Evolutionary conservation across 2,329 filamentous ascomycete genomes (phyloP).

Genomic region (Stemphylium lycopersici): DNA sequence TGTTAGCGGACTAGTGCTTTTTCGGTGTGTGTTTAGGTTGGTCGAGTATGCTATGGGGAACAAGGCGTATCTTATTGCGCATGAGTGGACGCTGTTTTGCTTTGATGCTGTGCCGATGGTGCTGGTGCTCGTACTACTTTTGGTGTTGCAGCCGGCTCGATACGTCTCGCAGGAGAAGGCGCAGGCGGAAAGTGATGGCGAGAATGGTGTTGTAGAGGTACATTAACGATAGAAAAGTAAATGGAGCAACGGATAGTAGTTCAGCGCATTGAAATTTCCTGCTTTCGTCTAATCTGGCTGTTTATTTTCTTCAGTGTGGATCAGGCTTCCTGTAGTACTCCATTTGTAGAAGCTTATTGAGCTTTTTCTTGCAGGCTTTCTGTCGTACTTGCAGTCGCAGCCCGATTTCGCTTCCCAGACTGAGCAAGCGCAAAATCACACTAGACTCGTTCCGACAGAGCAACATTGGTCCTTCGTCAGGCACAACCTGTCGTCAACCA

Average conservation of each 20-base stretch:
- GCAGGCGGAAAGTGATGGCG: neutral
- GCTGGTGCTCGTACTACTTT: slow-evolving; percentile 50
- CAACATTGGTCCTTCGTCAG: no score
- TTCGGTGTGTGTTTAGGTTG: slow-evolving; percentile 58
- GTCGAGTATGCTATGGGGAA: slow-evolving; percentile 58
- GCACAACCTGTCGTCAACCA: neutral
- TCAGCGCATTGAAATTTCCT: neutral
- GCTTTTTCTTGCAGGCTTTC: no score
- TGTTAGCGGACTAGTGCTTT: slow-evolving; percentile 56
- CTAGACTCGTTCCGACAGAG: no score
- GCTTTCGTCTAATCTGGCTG: no score
- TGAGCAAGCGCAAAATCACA: no score
- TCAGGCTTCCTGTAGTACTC: no score
- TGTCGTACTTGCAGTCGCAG: no score
- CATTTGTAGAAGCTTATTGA: no score
- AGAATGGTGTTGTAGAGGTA: neutral
- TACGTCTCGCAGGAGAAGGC: slow-evolving; percentile 16
- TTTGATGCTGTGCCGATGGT: slow-evolving; percentile 57
- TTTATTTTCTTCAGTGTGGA: no score
- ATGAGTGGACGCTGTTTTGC: slow-evolving; percentile 56
- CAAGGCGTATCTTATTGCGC: slow-evolving; percentile 52
- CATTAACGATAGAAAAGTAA: neutral
- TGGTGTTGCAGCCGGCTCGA: slow-evolving; percentile 29
- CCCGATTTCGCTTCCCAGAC: no score
- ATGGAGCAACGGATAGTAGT: neutral